Evolutionary conservation across 2,329 filamentous ascomycete genomes (phyloP).

Genomic region (Diplodia intermedia): DNA sequence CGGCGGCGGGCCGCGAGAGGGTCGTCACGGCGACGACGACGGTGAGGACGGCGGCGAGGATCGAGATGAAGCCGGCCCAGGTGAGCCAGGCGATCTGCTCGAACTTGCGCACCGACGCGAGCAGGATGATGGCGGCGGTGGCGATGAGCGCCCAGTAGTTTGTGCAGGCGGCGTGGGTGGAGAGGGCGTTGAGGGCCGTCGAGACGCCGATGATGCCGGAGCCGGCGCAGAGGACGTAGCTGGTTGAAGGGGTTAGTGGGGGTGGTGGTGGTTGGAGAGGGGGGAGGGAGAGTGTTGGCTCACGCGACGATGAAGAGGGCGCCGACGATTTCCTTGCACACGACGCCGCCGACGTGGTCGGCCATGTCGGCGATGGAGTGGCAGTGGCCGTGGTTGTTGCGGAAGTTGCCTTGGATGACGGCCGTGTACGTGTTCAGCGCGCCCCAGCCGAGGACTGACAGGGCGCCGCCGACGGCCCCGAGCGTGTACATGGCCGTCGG

Average conservation of each 20-base stretch:
- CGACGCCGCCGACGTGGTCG: conserved; percentile 59
- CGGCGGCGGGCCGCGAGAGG: conserved; percentile 64
- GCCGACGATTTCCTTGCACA: conserved; percentile 62
- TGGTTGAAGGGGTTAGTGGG: background rate
- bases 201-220: conserved; percentile 67
- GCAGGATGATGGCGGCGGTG: conserved; percentile 56
- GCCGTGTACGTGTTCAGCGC: conserved; percentile 59
- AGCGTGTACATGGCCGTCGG: conserved; percentile 57
- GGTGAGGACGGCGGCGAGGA: conserved; percentile 65
- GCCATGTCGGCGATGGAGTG: conserved; percentile 67
- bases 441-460: conserved; percentile 58
- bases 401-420: conserved; percentile 59
- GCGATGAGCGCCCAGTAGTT: conserved; percentile 64
- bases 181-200: conserved; percentile 66
- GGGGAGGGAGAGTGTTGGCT: background rate
- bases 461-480: conserved; percentile 56
- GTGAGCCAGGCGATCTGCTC: conserved; percentile 68
- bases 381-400: conserved; percentile 59
- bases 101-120: conserved; percentile 64
- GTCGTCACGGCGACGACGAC: conserved; percentile 66
- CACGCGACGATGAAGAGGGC: conserved; percentile 62
- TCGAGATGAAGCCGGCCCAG: conserved; percentile 65
- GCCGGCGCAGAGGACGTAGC: conserved; percentile 62
- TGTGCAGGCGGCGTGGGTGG: conserved; percentile 64
- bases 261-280: background rate